phyloP scores from a whole-genome alignment of 1,284 basidiomycete species.

The Malassezia brasiliensis region DNA sequence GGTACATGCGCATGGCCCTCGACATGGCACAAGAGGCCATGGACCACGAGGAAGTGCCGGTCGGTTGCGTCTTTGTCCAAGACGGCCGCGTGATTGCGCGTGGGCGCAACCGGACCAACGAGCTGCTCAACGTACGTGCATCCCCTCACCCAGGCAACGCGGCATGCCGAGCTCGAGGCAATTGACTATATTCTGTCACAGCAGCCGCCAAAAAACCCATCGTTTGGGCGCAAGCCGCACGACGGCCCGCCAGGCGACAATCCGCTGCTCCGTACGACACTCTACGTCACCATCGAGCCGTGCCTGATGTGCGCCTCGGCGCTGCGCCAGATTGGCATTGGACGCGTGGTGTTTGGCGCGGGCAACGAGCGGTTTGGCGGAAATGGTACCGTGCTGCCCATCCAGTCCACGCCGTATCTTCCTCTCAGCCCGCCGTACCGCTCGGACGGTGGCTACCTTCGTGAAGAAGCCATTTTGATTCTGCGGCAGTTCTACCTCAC shows the following conservation, averaged over 20 bases:
- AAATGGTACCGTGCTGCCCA: constrained; percentile 83
- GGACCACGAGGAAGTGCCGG: constrained; percentile 76
- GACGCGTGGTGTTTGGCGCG: constrained; percentile 82
- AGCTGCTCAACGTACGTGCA: constrained; percentile 55
- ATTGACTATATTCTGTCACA: constrained; percentile 69
- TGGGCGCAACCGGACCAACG: constrained; percentile 87
- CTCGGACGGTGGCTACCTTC: constrained; percentile 69
- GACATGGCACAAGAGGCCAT: constrained; percentile 61
- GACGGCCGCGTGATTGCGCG: constrained; percentile 64
- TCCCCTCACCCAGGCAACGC: constrained; percentile 62
- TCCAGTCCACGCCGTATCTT: constrained; percentile 58
- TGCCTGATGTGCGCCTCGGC: constrained; percentile 99
- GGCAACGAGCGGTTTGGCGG: constrained; percentile 95
- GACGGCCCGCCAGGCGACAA: constrained; percentile 28
- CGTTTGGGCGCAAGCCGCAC: constrained; percentile 35
- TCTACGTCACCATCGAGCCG: constrained; percentile 97
- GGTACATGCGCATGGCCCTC: constrained; percentile 45
- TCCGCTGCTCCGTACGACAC: constrained; percentile 64
- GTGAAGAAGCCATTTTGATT: constrained; percentile 91
- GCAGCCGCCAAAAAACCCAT: constrained; percentile 48
- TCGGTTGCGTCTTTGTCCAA: constrained; percentile 90
- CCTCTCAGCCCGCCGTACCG: constrained; percentile 58
- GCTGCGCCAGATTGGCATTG: constrained; percentile 82
- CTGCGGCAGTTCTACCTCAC: constrained; percentile 89
- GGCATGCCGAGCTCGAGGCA: constrained; percentile 95